A percentile compares a stretch with the other conserved stretches of the same genome.
Evolutionary conservation across 2,329 filamentous ascomycete genomes (phyloP).

Genomic region (Epichloe coenophiala): DNA sequence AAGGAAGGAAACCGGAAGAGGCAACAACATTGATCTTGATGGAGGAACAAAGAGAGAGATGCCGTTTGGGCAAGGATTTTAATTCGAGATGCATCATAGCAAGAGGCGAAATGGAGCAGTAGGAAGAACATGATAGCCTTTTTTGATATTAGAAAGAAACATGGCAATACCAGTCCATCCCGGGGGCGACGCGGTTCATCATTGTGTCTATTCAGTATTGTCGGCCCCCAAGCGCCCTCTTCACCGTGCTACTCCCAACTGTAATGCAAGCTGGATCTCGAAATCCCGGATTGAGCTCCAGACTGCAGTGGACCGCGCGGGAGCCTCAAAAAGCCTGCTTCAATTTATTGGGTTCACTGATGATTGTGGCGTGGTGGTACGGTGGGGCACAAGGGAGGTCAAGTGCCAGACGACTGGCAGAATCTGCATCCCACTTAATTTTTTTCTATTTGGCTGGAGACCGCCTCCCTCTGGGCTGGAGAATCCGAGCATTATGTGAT

Average conservation of each 20-base stretch:
- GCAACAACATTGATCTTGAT: constrained; percentile 9
- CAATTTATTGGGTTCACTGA: too few relatives aligned
- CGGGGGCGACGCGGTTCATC: background rate
- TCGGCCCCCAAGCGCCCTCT: too few relatives aligned
- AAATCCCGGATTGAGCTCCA: too few relatives aligned
- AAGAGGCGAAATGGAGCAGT: constrained; percentile 22
- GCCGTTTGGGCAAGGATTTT: constrained; percentile 11
- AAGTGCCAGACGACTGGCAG: constrained; percentile 17
- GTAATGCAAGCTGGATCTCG: too few relatives aligned
- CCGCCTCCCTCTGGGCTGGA: background rate
- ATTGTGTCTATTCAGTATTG: background rate
- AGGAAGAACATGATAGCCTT: constrained; percentile 12
- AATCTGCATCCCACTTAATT: constrained; percentile 26
- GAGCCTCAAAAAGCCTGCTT: too few relatives aligned
- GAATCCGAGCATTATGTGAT: background rate
- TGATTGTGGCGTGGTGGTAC: background rate
- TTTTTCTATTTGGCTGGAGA: constrained; percentile 14
- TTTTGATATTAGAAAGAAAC: constrained; percentile 12
- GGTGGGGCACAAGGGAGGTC: constrained; percentile 15
- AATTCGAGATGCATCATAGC: constrained; percentile 18
- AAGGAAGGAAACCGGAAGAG: constrained; percentile 1
- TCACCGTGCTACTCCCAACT: too few relatives aligned
- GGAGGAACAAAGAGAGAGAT: constrained; percentile 2
- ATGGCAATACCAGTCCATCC: background rate
- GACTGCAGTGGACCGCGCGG: too few relatives aligned